phyloP scores from a whole-genome alignment of 352 stramenopile species.

The Stramenopiles sp. region DNA sequence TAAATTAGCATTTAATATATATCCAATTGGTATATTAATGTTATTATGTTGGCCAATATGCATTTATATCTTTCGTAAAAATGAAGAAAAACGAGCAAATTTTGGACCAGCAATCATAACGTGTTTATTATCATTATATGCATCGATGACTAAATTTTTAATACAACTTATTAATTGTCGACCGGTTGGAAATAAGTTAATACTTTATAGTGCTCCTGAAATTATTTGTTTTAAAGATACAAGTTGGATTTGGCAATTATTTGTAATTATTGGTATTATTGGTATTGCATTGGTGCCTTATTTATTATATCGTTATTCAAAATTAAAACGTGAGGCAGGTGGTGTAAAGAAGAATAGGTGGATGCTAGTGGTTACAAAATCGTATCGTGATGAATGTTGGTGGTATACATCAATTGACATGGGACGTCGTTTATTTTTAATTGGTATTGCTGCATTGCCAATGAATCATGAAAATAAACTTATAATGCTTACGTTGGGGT shows the following conservation, averaged over 20 bases:
- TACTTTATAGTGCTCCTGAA: no score
- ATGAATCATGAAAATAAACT: background rate
- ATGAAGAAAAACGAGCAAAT: no score
- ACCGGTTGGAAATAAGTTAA: no score
- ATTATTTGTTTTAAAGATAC: background rate
- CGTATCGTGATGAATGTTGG: background rate
- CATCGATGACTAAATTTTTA: no score
- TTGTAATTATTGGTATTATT: background rate
- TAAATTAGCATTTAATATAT: no score
- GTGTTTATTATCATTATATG: no score
- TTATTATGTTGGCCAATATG: no score
- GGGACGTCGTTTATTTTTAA: background rate
- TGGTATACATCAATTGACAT: background rate
- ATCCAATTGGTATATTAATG: no score
- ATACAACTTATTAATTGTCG: no score
- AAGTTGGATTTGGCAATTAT: background rate
- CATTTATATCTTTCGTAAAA: no score
- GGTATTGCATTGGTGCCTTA: background rate
- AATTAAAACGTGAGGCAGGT: background rate
- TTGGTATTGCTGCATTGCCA: background rate
- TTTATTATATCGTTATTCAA: background rate
- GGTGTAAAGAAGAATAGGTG: background rate
- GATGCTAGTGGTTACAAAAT: background rate
- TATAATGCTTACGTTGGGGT: background rate
- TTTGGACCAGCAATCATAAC: no score